These are phyloP conservation scores for Phellopilus nigrolimitatus DNA, from an alignment of 1,284 basidiomycete species.

Conservation along the genomic window DNA sequence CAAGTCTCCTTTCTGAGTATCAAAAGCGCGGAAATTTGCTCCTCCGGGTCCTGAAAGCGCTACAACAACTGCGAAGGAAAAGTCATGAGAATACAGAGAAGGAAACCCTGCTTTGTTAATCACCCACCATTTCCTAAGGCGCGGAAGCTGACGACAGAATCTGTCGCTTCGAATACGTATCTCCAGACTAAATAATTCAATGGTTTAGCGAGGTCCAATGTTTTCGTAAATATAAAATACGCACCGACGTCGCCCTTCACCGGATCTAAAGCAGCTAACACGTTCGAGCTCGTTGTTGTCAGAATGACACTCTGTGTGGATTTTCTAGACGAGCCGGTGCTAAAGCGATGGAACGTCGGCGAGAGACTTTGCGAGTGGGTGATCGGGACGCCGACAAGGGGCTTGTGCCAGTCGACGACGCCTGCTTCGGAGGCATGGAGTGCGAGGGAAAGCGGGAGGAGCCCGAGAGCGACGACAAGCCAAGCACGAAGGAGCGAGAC, in stretches of 20 bases:
- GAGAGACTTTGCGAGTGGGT: slow-evolving; percentile 41
- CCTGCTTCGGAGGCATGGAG: slow-evolving; percentile 74
- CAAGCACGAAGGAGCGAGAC: neutral
- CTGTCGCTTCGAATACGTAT: slow-evolving; percentile 61
- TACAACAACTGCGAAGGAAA: slow-evolving; percentile 48
- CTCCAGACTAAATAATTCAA: slow-evolving; percentile 65
- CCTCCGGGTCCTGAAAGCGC: slow-evolving; percentile 75
- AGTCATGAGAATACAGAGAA: neutral
- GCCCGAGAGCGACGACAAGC: neutral
- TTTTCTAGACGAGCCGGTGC: slow-evolving; percentile 25
- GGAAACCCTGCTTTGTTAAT: neutral
- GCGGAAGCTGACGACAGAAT: slow-evolving; percentile 69
- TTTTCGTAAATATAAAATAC: slow-evolving; percentile 29
- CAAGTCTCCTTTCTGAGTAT: slow-evolving; percentile 62
- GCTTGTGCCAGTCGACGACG: slow-evolving; percentile 82
- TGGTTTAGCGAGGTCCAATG: slow-evolving; percentile 17
- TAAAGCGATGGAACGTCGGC: slow-evolving; percentile 51
- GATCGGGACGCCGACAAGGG: slow-evolving; percentile 67
- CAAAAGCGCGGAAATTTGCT: slow-evolving; percentile 66
- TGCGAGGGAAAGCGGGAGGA: slow-evolving; percentile 30
- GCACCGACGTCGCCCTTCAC: slow-evolving; percentile 70
- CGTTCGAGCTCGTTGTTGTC: slow-evolving; percentile 71
- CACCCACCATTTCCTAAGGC: slow-evolving; percentile 55
- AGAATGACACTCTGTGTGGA: slow-evolving; percentile 52
- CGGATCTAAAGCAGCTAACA: slow-evolving; percentile 73